These are phyloP conservation scores for Bassia scoparia DNA, from an alignment of 148 eudicot genomes.

Conservation along the genomic window DNA sequence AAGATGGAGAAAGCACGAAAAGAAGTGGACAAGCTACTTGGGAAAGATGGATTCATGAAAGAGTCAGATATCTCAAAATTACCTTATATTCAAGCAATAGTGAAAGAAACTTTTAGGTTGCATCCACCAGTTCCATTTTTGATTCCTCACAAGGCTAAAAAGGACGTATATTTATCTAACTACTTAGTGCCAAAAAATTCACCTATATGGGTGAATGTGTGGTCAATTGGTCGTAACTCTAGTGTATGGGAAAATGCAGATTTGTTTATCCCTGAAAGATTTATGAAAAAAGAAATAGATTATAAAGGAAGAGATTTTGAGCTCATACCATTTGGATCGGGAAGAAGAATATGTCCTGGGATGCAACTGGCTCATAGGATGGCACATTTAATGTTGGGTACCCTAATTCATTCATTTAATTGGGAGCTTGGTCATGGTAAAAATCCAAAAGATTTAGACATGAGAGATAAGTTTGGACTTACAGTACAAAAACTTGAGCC, in stretches of 20 bases:
- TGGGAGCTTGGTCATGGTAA: conserved; percentile 30
- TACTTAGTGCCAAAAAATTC: conserved; percentile 30
- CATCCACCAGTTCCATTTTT: conserved; percentile 34
- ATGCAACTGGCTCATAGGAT: conserved; percentile 24
- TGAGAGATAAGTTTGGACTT: conserved; percentile 34
- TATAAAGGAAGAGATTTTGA: conserved; percentile 26
- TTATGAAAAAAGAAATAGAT: conserved; percentile 18
- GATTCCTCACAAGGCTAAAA: conserved; percentile 28
- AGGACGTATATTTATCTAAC: conserved; percentile 19
- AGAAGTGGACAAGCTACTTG: conserved; percentile 26
- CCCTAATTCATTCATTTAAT: conserved; percentile 26
- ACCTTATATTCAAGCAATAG: conserved; percentile 32
- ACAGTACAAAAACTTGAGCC: conserved; percentile 29
- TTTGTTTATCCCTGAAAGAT: conserved; percentile 33
- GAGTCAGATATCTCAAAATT: conserved; percentile 31
- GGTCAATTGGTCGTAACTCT: conserved; percentile 34
- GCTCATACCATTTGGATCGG: conserved; percentile 31
- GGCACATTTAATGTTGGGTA: conserved; percentile 22
- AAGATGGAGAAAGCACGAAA: conserved; percentile 26
- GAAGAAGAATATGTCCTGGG: conserved; percentile 29
- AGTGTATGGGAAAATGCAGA: conserved; percentile 23
- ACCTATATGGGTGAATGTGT: conserved; percentile 34
- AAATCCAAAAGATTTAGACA: conserved; percentile 22
- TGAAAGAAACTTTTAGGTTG: conserved; percentile 28
- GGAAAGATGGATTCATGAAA: conserved; percentile 20